Base-by-base conservation (phyloP, 352 stramenopile species). In the Plasmopara viticola region DNA sequence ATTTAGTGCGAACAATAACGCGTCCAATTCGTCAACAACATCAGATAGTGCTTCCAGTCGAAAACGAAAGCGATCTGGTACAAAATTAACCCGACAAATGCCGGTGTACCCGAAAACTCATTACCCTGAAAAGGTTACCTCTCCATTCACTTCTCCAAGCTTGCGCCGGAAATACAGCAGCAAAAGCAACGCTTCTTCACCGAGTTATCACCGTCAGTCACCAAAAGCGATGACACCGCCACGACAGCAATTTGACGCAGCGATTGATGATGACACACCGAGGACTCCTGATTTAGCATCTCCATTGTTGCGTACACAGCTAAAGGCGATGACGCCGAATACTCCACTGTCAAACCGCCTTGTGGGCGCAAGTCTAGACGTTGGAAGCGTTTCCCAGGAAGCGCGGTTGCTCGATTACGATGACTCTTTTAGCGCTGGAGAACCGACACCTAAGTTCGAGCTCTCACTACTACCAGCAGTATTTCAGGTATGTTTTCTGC, bases 261-360 rank as follows among this genome's bases (percentile, higher is more conserved):
- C 77, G 3, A 43, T 75, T 30, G 65, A 74, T 6, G 72, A 84
- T 38, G 79, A 90, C 14, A 80, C 78, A 17, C 74, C 74, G 0
- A 64, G 67, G 51, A 87, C 77, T 0, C 77, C 80, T 17, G 66
- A 77, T 0, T 65, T 92, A 66, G 62, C 72, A n/a, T 94, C 84
- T 14, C 84, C 84, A 1, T 62, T 94, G 45, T 60, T 94, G 30
- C 75, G 74, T 8, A 94, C 84, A 2, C 74, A 87, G 53, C 66
- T 94, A 9, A 90, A 88, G 53, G 84, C 74, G 5, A 88, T 94
- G 78, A 91, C 78, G 6, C 80, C 80, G 14, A 78, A 87, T 47
- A 94, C 84, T 6, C 84, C 84, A 48, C 57, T 94, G 12, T 94
- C 83, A 9, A 94, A 94, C 53, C 78, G 83, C 2, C 66, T 94